Evolutionary conservation across 2,329 filamentous ascomycete genomes (phyloP), one percentile per base, ranked within the genome.

Genomic region (Scolecobasidium constrictum): DNA sequence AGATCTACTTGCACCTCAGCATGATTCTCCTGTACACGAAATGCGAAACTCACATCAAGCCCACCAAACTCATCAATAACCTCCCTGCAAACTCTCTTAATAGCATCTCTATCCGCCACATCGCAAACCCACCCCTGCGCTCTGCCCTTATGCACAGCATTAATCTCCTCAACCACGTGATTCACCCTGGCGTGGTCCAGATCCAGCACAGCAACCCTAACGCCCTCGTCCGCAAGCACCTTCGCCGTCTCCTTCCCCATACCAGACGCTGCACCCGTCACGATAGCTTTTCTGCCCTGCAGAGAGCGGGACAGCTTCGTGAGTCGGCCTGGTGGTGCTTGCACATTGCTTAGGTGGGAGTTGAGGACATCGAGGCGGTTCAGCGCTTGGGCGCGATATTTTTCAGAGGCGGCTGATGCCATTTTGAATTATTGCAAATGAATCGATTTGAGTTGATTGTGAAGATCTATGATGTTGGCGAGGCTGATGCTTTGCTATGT

Each of bases 51-150:
- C 16, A 39, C 37, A 28, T 39, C 37, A 12, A 39, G 37, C 7
- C 37, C 37, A 16, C 37, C 37, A 28, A 39, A 39, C 21, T 7
- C 37, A 9, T 39, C 37, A 26, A 39, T 23, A 28, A 39, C 19
- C 16, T 23, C 20, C 18, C 21, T 39, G 20, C 37, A 39, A 23
- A 39, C 19, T 16, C 21, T 12, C 20, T 39, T 39, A 18, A 39
- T 28, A 9, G 7, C 11, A 26, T 18, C 11, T 6, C 37, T 9
- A 16, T 39, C 20, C 11, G 37, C 12, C 6, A 39, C 37, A 39
- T 39, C 37, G 37, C 37, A 39, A 12, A 39, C 37, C 37, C 37
- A 39, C 7, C 37, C 37, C 18, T 39, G 28, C 11, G 37, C 37
- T 21, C 19, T 7, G 7, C 17, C 21, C 7, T 6, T 6, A 39